Base-by-base conservation (phyloP, 805 yeast genomes). In the Metschnikowia borealis region DNA sequence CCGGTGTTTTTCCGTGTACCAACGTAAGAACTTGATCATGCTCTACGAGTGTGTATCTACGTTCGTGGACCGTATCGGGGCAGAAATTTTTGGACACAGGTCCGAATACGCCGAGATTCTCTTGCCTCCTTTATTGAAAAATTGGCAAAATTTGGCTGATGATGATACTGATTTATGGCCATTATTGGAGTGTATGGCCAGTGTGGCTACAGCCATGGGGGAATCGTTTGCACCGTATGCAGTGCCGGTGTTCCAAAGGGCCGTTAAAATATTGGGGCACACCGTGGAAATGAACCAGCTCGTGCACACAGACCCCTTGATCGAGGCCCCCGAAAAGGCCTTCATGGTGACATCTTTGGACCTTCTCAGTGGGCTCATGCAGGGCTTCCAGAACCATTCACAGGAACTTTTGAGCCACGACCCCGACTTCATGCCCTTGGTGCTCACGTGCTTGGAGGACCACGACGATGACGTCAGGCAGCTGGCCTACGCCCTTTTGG, bases 31-130 rank as follows among this genome's bases (percentile, higher is more conserved):
- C 65, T 70, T 91, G 65, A 78, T 88, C 42, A 80, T 89, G 35
- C 70, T 94, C 36, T 94, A 91, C 66, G 98, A 94, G 66, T 89
- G 97, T 7, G 83, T 94, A 15, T 95, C 89, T 62, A 85, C 97
- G 6, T 83, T 91, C 64, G 87, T 90, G 18, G 96, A 89, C 55
- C 82, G 85, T 54, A 77, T 83, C 57, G 85, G 88, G 4, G 75
- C 78, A 37, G 77, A 77, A 6, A 73, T 86, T 48, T 62, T 73
- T 34, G 73, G 78, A 37, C 69, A 80, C 37, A 81, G 84, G 50
- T 82, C 80, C 38, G 73, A 75, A 21, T 83, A 80, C 50, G 75
- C 89, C 54, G 75, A 81, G 48, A 62, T 78, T 1, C 69, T 94
- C 17, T 70, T 94, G 57, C 96, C 96, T 5, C 95, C 96, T 23